A percentile compares a stretch with the other conserved stretches of the same genome.
Evolutionary conservation across 257 asterid genomes (phyloP).

Genomic region (Fraxinus americana): DNA sequence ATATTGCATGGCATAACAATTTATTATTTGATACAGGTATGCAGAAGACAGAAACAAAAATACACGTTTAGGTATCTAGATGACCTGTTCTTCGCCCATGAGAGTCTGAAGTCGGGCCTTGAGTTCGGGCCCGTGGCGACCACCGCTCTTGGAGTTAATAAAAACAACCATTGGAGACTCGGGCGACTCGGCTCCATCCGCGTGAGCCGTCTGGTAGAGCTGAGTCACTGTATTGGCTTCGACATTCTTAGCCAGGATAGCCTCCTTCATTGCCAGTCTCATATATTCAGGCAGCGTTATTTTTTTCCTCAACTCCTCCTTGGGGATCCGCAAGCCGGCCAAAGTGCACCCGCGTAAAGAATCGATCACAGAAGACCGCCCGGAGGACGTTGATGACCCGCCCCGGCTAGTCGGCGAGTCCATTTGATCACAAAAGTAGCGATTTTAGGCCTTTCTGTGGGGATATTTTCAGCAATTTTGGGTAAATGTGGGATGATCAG

Average conservation of each 20-base stretch:
- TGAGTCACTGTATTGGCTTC: slow-evolving; percentile 38
- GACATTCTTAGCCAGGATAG: slow-evolving; percentile 62
- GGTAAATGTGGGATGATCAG: slow-evolving; percentile 6
- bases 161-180: slow-evolving; percentile 85
- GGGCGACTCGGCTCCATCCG: slow-evolving; percentile 42
- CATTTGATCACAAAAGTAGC: slow-evolving; percentile 25
- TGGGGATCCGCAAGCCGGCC: slow-evolving; percentile 59
- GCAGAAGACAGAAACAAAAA: neutral
- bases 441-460: neutral
- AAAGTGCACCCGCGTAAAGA: slow-evolving; percentile 70
- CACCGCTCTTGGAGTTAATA: slow-evolving; percentile 86
- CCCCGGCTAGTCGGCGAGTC: slow-evolving; percentile 35
- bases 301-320: slow-evolving; percentile 69
- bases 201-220: slow-evolving; percentile 46
- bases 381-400: slow-evolving; percentile 40
- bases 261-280: slow-evolving; percentile 66
- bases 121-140: slow-evolving; percentile 88
- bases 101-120: slow-evolving; percentile 76
- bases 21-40: neutral
- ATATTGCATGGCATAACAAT: no score
- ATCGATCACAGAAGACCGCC: slow-evolving; percentile 68
- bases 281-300: slow-evolving; percentile 73
- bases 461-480: neutral
- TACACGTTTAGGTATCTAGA: slow-evolving; percentile 9
- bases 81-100: slow-evolving; percentile 98